These are phyloP conservation scores for Jamesozyma lodderae DNA, from an alignment of 805 yeast species.

Conservation along the genomic window DNA sequence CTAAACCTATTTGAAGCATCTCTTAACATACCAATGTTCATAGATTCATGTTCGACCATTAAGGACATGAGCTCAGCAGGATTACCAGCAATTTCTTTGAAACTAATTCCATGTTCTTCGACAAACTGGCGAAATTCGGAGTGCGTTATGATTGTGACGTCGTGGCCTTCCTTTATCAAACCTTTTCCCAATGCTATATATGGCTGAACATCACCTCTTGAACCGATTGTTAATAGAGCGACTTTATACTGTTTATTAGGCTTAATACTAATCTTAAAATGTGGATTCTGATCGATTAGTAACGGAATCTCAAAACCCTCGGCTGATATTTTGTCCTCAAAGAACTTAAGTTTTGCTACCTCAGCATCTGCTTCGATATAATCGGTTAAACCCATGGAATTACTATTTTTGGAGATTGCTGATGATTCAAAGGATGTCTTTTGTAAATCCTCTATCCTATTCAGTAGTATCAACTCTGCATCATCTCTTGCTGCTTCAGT, in stretches of 20 bases:
- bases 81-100: slow-evolving; percentile 77
- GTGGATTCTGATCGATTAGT: slow-evolving; percentile 57
- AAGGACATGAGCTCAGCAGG: slow-evolving; percentile 87
- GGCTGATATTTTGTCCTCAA: slow-evolving; percentile 56
- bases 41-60: slow-evolving; percentile 85
- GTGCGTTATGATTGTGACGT: slow-evolving; percentile 80
- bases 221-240: slow-evolving; percentile 79
- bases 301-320: slow-evolving; percentile 63
- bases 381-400: background rate
- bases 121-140: slow-evolving; percentile 74
- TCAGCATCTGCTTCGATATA: slow-evolving; percentile 28
- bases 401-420: too few relatives aligned
- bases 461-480: slow-evolving; percentile 46
- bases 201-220: slow-evolving; percentile 96
- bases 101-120: slow-evolving; percentile 52
- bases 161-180: slow-evolving; percentile 69
- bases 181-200: slow-evolving; percentile 86
- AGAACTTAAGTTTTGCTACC: slow-evolving; percentile 52
- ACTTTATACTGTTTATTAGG: slow-evolving; percentile 51
- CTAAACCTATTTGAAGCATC: slow-evolving; percentile 77
- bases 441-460: slow-evolving; percentile 35
- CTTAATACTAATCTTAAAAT: slow-evolving; percentile 39
- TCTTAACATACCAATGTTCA: slow-evolving; percentile 70
- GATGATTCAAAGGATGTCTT: background rate
- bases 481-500: slow-evolving; percentile 59